Conservation (phyloP, 2,329 filamentous ascomycete species). For the Purpureocillium takamizusanense region DNA sequence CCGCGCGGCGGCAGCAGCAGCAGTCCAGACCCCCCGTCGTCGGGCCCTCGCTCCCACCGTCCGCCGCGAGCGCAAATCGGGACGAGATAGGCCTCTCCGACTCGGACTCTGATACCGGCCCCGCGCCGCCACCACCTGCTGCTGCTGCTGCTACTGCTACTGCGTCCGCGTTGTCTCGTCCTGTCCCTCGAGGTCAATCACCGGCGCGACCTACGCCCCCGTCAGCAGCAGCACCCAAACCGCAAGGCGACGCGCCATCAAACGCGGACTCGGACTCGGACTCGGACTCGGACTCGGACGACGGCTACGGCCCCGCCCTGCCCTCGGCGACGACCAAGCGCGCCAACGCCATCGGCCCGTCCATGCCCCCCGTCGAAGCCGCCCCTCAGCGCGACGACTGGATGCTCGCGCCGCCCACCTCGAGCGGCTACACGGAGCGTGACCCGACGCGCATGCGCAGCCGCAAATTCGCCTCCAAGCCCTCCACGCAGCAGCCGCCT, state of each 20-base stretch:
- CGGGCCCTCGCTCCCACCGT: slow-evolving; percentile 13
- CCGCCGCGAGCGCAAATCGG: not conserved
- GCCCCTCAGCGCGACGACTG: slow-evolving; percentile 69
- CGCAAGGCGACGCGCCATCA: not conserved
- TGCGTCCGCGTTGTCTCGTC: slow-evolving; percentile 2
- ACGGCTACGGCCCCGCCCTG: slow-evolving; percentile 52
- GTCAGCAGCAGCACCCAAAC: not conserved
- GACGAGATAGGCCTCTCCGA: slow-evolving; percentile 29
- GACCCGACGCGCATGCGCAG: slow-evolving; percentile 79
- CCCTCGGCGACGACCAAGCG: slow-evolving; percentile 38
- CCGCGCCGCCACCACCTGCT: slow-evolving; percentile 21
- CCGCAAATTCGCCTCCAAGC: slow-evolving; percentile 70
- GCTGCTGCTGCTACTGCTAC: too few relatives aligned
- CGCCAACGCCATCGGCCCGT: slow-evolving; percentile 32
- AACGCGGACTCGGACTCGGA: slow-evolving; percentile 33
- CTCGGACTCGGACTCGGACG: slow-evolving; percentile 30
- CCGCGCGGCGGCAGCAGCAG: slow-evolving; percentile 4
- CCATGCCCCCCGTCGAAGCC: slow-evolving; percentile 23
- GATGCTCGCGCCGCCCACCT: slow-evolving; percentile 65
- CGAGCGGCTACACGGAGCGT: slow-evolving; percentile 47
- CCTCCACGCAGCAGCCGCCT: slow-evolving; percentile 12
- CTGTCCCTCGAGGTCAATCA: slow-evolving; percentile 29
- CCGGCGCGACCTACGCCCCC: slow-evolving; percentile 10
- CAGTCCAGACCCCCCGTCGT: slow-evolving; percentile 7
- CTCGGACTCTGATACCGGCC: slow-evolving; percentile 24